Evolutionary conservation across 345 rosid genomes (phyloP), one percentile per base, ranked within the genome.

Genomic region (Theobroma cacao): DNA sequence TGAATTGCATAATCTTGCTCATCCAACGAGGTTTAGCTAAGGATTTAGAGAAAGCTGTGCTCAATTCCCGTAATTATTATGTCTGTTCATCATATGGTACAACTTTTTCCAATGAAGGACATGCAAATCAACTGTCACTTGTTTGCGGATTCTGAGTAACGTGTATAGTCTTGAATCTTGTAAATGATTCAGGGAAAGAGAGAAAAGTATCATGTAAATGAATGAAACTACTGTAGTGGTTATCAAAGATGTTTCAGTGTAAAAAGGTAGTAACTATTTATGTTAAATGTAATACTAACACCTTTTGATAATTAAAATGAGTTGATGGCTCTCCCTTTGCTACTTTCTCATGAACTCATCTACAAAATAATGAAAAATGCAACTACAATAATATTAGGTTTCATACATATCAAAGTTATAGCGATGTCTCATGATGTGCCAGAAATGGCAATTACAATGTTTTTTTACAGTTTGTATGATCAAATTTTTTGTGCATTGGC

Each of bases 41-140:
- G 47, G 41, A 18, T 63, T 18, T 40, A 20, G 71, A 63, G 79
- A 76, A 68, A 80, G 69, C 64, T 43, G 76, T 15, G 55, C 76
- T 36, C 53, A 75, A 56, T 31, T 82, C 82, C 18, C 80, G 67
- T 38, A 80, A 65, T 61, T 8, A 3, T 22, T 2, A 61, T 15
- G 11, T 3, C 3, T 62, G 41, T 31, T 33, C 67, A 15, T 62
- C 41, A 33, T 33, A 33, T 62, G 2, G 12, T 17, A 31, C 17
- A 24, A 3, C 66, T 0, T 62, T 62, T 31, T 62, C 17, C 67
- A 22, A 62, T 33, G 67, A 60, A 13, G 38, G 13, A 31, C 67
- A 62, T 15, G 40, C 12, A 15, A 41, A 38, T 40, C 31, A n/a
- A 40, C 47, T 13, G 18, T 40, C 30, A 34, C 15, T n/a, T 65